phyloP scores from a whole-genome alignment of 2,329 filamentous ascomycete genomes.

The Paraphoma chrysanthemicola region DNA sequence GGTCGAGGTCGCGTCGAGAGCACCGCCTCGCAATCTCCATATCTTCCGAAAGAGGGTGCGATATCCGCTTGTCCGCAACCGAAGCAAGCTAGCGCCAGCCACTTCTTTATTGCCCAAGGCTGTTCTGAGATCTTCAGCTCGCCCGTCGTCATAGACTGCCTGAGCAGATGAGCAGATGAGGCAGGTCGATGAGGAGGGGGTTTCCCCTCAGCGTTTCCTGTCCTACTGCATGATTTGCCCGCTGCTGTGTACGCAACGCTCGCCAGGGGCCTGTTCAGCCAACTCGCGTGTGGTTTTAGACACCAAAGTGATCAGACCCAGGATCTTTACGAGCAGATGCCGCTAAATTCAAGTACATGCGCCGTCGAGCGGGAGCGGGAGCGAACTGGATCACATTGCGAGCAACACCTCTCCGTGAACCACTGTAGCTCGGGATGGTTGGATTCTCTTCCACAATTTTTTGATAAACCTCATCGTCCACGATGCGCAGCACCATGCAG shows the following conservation, averaged over 20 bases:
- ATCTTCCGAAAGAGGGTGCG: conserved; percentile 1
- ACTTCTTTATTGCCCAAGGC: conserved; percentile 6
- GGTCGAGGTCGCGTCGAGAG: conserved; percentile 5
- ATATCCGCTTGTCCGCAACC: conserved; percentile 17
- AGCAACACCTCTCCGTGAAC: conserved; percentile 16
- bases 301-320: conserved; percentile 36
- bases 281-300: background rate
- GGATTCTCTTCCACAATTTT: too few relatives aligned
- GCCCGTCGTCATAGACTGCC: conserved; percentile 13
- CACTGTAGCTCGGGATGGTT: conserved; percentile 1
- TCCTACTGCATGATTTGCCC: too few relatives aligned
- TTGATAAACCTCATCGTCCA: background rate
- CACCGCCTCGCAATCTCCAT: conserved; percentile 1
- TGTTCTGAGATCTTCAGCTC: conserved; percentile 5
- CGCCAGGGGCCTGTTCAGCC: background rate
- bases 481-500: background rate
- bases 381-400: conserved; percentile 29
- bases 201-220: too few relatives aligned
- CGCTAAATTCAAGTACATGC: conserved; percentile 31
- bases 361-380: conserved; percentile 43
- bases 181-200: background rate
- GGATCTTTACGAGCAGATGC: conserved; percentile 31
- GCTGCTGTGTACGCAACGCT: too few relatives aligned
- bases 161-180: background rate
- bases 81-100: conserved; percentile 13